Base-by-base conservation (phyloP, 2,329 filamentous ascomycete genomes). In the Zasmidium angulare region DNA sequence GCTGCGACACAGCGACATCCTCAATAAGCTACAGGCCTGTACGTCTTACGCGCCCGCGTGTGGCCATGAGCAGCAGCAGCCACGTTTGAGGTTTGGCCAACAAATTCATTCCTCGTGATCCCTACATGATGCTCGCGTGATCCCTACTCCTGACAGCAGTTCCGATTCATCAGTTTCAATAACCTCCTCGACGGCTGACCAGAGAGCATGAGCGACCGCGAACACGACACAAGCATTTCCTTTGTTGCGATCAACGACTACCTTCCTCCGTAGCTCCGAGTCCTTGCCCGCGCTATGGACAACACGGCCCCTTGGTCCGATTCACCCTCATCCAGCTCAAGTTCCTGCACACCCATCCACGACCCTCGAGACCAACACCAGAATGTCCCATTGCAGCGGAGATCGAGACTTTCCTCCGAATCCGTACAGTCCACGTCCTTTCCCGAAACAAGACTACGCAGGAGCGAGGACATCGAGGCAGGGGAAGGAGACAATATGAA, bases 401-500 rank as follows among this genome's bases (percentile, higher is more conserved):
- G 26, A 29, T 29, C 26, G 26, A 43, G 36, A 43, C 36, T 17
- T 29, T 29, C 26, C 26, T 6, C 26, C 26, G 26, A 29, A 11
- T 29, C 26, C 11, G 26, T 29, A 11, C 26, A 11, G 11, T 6
- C 26, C 26, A 10, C 36, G 36, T 17, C 36, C 12, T 17, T 43
- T 43, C 36, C 36, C 26, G 48, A 17, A 9, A 17, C 36, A 17
- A 3, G 12, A 17, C 36, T 17, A 43, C 3, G 36, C 36, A 43
- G 36, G 36, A 43, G 36, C 11, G 36, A 43, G 26, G 62, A 63
- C 22, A 47, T 59, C 17, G 58, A 53, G 26, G 53, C 56, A 46
- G 58, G 62, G 14, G 66, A 71, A 21, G 63, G 61, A 17, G 26
- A 29, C 26, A 29, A 6, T 11, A 46, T 67, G 36, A 62, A 29